Conservation (phyloP, 2,329 filamentous ascomycete genomes). For the Fusarium dimerum region DNA sequence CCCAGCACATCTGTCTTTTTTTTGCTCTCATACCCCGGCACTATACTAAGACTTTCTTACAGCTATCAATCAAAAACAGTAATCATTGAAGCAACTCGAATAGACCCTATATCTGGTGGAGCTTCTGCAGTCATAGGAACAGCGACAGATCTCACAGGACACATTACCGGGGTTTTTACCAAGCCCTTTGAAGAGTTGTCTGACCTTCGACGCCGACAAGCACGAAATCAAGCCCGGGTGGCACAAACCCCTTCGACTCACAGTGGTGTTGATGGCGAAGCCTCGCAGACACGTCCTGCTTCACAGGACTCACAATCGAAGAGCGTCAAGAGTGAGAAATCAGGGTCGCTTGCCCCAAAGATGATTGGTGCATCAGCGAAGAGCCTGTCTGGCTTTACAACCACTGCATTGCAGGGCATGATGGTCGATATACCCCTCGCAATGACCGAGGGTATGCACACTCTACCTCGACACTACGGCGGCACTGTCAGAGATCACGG, state of each 20-base stretch:
- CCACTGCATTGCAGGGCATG: background rate
- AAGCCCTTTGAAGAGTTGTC: background rate
- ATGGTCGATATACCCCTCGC: background rate
- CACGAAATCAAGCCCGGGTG: no score
- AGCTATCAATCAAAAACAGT: background rate
- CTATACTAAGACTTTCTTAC: background rate
- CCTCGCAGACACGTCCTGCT: background rate
- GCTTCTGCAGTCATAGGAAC: background rate
- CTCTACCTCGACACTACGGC: background rate
- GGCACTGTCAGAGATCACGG: background rate
- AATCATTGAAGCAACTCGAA: background rate
- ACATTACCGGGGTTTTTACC: background rate
- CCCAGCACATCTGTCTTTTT: background rate
- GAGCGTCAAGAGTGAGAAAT: no score
- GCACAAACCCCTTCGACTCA: no score
- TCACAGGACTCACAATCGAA: background rate
- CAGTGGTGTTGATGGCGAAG: no score
- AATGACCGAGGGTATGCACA: background rate
- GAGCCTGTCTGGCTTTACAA: background rate
- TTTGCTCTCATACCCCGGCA: background rate
- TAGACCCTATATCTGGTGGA: conserved; percentile 4
- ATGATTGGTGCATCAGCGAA: background rate
- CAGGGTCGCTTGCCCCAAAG: background rate
- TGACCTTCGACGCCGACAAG: no score
- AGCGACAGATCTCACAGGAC: background rate